Evolutionary conservation across 2,329 filamentous ascomycete genomes (phyloP), one percentile per base, ranked within the genome.

Genomic region (Trichophaea hybrida): DNA sequence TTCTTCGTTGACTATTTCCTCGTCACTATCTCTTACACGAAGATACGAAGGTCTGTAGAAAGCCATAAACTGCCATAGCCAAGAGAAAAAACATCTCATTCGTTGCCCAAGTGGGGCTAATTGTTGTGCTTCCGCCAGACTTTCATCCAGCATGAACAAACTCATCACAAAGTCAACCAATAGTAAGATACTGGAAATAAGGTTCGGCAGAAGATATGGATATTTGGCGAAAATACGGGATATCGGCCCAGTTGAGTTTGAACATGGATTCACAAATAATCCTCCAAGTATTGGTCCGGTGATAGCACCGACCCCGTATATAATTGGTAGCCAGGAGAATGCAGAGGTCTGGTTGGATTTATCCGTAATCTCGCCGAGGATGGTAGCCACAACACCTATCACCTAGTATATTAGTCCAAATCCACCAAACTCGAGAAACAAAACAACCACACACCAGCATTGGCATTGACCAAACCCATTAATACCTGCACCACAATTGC

Each of bases 251-350:
- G 24, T 43, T 13, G 17, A 31, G 4, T 50, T 12, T 7, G 24
- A 6, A 44, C 55, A 38, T 7, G 48, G n/a, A 38, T 59, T 57
- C n/a, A 62, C 65, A 58, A 97, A 73, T 44, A 96, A 71, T 0
- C 93, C 93, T 12, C 93, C 93, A n/a, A 97, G 74, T 1, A 94
- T 82, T 0, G 93, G 93, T 0, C 93, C 93, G 0, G 90, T 93
- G 62, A 98, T 95, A 48, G 87, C 88, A 15, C 93, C 93, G 37
- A 98, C 76, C 3, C 91, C 91, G 72, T 98, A 98, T n/a, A 97
- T 84, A 43, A 97, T 85, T 0, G 93, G 93, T 46, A 98, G 76
- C 74, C 95, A 98, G 1, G 87, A 93, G 69, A 98, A 98, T 0
- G 89, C 93, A 57, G 80, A 80, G 69, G 88, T 93, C 76, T 98